Evolutionary conservation across 306 rosid genomes (phyloP), one percentile per base, ranked within the genome.

Genomic region (Nissolia schottii): DNA sequence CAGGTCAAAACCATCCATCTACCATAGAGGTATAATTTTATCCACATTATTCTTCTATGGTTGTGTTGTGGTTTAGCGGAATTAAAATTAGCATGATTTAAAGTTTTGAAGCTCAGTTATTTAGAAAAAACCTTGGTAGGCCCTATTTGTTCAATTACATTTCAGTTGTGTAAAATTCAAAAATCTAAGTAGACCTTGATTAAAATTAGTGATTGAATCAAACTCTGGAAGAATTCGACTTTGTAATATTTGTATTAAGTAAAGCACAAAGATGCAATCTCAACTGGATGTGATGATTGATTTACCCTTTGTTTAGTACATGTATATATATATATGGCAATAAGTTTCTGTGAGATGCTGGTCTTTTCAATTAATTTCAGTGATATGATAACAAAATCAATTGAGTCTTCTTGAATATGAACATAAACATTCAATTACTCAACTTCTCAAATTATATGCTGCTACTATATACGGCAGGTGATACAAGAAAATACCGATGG

Each of bases 11-110:
- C 53, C 96, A 83, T 74, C 71, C 83, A 37, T 64, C 87, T 29
- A 40, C 79, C 6, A 35, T 87, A 31, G 83, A 89, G 92, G 95
- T 89, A 67, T 7, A 13, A 13, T 56, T 22, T 66, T 25, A 11
- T 34, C 24, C 23, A 75, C 19, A 25, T 45, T 59, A n/a, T 25
- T 72, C 11, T 22, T 24, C 2, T n/a, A 6, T 29, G 24, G 20
- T 22, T 4, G 18, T 34, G 16, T 41, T n/a, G 16, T 19, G 5
- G 22, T 32, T 7, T 14, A 3, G 6, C 11, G 6, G 23, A 31
- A 37, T 15, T 70, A 11, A 27, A 58, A 27, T 32, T 46, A 18
- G 29, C 16, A 5, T 54, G 15, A 8, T 35, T 75, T 55, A 7
- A 27, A 41, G 45, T 27, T 49, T 19, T 57, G 28, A 75, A 51